These are phyloP conservation scores for Candida argentea DNA, from an alignment of 805 yeast species.

Conservation along the genomic window DNA sequence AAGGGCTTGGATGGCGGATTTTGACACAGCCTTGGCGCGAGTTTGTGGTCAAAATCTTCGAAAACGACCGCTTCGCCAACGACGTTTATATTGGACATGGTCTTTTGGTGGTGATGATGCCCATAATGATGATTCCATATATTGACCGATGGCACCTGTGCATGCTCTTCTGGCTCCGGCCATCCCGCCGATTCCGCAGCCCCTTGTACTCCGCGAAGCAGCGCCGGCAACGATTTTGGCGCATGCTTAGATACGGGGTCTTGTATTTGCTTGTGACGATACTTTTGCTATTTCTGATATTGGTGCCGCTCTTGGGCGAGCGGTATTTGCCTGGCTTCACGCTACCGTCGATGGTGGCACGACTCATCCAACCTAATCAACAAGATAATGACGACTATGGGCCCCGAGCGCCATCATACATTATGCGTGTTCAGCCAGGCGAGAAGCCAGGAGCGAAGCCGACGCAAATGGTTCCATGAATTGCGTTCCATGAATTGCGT, in stretches of 20 bases:
- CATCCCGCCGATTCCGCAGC: conserved; percentile 23
- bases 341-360: conserved; percentile 8
- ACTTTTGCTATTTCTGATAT: conserved; percentile 29
- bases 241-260: conserved; percentile 34
- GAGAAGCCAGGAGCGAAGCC: conserved; percentile 15
- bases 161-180: conserved; percentile 41
- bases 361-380: conserved; percentile 45
- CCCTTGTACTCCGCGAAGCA: conserved; percentile 32
- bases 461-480: conserved; percentile 7
- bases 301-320: conserved; percentile 37
- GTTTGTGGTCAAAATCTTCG: conserved; percentile 33
- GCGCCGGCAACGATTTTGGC: conserved; percentile 13
- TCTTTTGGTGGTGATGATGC: conserved; percentile 28
- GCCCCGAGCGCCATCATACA: conserved; percentile 34
- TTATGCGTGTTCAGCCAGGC: too few relatives aligned
- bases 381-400: conserved; percentile 58
- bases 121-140: conserved; percentile 34
- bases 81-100: conserved; percentile 39
- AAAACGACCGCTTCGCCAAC: conserved; percentile 35
- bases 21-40: conserved; percentile 39
- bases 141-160: conserved; percentile 39
- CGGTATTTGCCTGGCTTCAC: conserved; percentile 3
- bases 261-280: conserved; percentile 34
- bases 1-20: conserved; percentile 26
- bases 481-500: background rate